Evolutionary conservation across 163 green algal genomes (phyloP), one percentile per base, ranked within the genome.

Genomic region (Scenedesmus sp.): DNA sequence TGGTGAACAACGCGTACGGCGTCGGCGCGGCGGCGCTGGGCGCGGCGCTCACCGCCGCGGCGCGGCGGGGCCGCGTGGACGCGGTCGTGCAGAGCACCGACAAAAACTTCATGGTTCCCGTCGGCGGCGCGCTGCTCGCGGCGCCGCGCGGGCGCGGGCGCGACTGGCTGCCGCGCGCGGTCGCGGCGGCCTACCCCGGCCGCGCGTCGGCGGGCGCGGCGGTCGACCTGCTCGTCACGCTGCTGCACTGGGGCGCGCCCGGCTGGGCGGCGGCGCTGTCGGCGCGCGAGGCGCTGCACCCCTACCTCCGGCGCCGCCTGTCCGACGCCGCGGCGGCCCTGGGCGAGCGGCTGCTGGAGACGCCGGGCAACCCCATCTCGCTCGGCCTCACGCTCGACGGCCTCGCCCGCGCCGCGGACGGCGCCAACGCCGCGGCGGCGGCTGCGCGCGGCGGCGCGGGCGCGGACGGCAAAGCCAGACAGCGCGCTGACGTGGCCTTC

Each of bases 31-130:
- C 44, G 14, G 54, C 50, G n/a, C 33, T 66, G 2, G 67, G 81
- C 20, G 53, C 67, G 33, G 42, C 48, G 17, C 50, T 92, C 33
- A 83, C 82, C 24, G 31, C 75, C 5, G 87, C 87, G 34, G 87
- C 79, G 70, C 29, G 78, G 56, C 51, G 56, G 64, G 95, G 96
- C 2, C 85, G 96, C 11, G 95, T 99, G 26, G 96, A 99, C 77
- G 92, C 89, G 0, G 84, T 99, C 20, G 89, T 99, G 3, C 94
- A 98, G 82, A 94, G 84, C 82, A 98, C 93, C 22, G 96, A 99
- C 87, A 99, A 99, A 84, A 99, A 99, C 83, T 99, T 99, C 87
- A 94, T 99, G 89, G 96, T 97, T 54, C 94, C 95, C 20, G 94
- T 98, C 3, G 95, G 95, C 0, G 95, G 95, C 1, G 89, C 95